Evolutionary conservation across 345 rosid genomes (phyloP).

Genomic region (Corchorus olitorius): DNA sequence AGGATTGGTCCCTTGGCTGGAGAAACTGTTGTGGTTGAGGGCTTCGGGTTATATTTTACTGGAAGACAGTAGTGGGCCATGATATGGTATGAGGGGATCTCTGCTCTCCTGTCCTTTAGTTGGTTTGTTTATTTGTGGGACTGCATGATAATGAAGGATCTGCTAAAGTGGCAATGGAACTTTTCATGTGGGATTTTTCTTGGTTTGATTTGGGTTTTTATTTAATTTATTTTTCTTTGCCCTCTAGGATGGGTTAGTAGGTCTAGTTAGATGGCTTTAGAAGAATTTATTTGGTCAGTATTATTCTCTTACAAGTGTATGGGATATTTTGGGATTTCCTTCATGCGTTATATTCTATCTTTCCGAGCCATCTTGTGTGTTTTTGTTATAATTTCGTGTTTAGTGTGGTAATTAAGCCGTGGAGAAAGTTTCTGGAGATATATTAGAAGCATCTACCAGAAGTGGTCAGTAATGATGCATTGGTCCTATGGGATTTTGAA

Average conservation of each 20-base stretch:
- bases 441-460: constrained; percentile 7
- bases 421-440: neutral
- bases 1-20: constrained; percentile 18
- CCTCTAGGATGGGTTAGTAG: neutral
- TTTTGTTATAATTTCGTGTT: constrained; percentile 16
- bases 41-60: constrained; percentile 12
- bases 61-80: constrained; percentile 17
- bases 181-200: neutral
- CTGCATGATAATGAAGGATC: constrained; percentile 12
- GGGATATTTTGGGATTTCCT: constrained; percentile 7
- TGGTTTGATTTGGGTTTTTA: constrained; percentile 13
- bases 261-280: neutral
- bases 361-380: neutral
- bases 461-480: neutral
- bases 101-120: constrained; percentile 8
- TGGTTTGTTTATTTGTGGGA: constrained; percentile 24
- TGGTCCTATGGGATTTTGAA: constrained; percentile 5
- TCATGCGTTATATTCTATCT: neutral
- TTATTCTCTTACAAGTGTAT: neutral
- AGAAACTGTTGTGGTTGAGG: constrained; percentile 14
- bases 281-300: neutral
- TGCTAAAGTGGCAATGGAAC: constrained; percentile 17
- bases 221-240: neutral
- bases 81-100: constrained; percentile 13
- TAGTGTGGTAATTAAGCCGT: constrained; percentile 4